These are phyloP conservation scores for Apiospora rasikravindrae DNA, from an alignment of 2,329 filamentous ascomycete genomes.

Conservation along the genomic window DNA sequence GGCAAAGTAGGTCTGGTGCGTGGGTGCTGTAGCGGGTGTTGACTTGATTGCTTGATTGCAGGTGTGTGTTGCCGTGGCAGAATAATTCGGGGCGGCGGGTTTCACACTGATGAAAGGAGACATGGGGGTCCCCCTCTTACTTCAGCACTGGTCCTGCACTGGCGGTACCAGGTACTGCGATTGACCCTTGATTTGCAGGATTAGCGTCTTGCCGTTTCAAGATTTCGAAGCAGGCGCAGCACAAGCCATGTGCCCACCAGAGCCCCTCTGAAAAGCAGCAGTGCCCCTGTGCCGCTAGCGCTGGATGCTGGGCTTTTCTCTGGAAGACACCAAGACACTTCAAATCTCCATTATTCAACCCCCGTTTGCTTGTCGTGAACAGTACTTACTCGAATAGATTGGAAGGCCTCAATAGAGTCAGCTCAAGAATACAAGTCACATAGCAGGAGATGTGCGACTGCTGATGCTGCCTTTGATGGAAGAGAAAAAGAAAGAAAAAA, in stretches of 20 bases:
- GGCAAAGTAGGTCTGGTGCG: no score
- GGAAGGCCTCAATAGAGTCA: not conserved
- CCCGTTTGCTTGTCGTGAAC: not conserved
- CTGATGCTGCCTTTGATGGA: not conserved
- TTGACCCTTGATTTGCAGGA: conserved; percentile 6
- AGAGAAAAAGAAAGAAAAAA: not conserved
- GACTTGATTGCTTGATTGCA: conserved; percentile 4
- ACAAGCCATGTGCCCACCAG: conserved; percentile 19
- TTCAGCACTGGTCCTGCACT: not conserved
- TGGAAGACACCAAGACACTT: not conserved
- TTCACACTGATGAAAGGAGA: conserved; percentile 17
- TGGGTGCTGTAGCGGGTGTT: conserved; percentile 6
- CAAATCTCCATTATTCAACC: not conserved
- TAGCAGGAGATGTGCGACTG: not conserved
- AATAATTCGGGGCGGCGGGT: conserved; percentile 8
- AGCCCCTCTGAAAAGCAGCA: not conserved
- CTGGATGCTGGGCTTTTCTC: not conserved
- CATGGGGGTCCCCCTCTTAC: not conserved
- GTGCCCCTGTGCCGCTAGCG: not conserved
- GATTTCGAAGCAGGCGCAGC: conserved; percentile 19
- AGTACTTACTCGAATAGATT: no score
- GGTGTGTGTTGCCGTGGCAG: conserved; percentile 2
- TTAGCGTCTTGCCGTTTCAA: conserved; percentile 3
- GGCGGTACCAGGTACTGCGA: not conserved
- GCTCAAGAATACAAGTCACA: not conserved